phyloP scores from a whole-genome alignment of 2,329 filamentous ascomycete genomes.

The Fusarium palustre region DNA sequence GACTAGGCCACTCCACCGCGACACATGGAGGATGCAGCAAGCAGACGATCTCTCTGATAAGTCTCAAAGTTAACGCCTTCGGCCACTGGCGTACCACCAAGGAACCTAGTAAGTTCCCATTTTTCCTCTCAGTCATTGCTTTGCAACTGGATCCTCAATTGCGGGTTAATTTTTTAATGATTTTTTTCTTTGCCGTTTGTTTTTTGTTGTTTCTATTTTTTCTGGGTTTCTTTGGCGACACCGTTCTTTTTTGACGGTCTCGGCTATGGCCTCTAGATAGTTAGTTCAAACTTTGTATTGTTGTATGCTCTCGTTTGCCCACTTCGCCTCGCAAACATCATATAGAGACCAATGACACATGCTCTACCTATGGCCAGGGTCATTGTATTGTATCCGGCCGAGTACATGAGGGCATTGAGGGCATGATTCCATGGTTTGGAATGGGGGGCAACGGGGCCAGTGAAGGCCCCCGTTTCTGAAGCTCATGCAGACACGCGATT shows the following conservation, averaged over 20 bases:
- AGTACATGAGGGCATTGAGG: conserved; percentile 28
- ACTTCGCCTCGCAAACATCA: conserved; percentile 12
- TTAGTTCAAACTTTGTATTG: conserved; percentile 25
- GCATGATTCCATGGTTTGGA: conserved; percentile 36
- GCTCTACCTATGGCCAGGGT: conserved; percentile 22
- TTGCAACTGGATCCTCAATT: conserved; percentile 28
- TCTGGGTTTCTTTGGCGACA: neutral
- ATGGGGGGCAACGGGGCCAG: conserved; percentile 38
- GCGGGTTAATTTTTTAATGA: conserved; percentile 20
- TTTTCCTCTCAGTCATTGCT: conserved; percentile 29
- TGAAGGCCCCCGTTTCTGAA: conserved; percentile 40
- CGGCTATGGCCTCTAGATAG: conserved; percentile 4
- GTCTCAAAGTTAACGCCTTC: conserved; percentile 50
- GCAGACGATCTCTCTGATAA: conserved; percentile 61
- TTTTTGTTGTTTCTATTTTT: conserved; percentile 3
- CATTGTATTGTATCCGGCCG: conserved; percentile 32
- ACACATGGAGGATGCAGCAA: conserved; percentile 58
- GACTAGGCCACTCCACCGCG: conserved; percentile 72
- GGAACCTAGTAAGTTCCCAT: conserved; percentile 43
- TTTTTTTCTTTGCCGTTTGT: neutral
- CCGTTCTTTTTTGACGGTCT: conserved; percentile 8
- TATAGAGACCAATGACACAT: conserved; percentile 15
- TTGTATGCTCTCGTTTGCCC: conserved; percentile 2
- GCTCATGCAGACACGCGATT: conserved; percentile 46
- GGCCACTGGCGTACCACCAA: conserved; percentile 45